phyloP scores from a whole-genome alignment of 495 filamentous ascomycete genomes.

The Penicillium steckii region DNA sequence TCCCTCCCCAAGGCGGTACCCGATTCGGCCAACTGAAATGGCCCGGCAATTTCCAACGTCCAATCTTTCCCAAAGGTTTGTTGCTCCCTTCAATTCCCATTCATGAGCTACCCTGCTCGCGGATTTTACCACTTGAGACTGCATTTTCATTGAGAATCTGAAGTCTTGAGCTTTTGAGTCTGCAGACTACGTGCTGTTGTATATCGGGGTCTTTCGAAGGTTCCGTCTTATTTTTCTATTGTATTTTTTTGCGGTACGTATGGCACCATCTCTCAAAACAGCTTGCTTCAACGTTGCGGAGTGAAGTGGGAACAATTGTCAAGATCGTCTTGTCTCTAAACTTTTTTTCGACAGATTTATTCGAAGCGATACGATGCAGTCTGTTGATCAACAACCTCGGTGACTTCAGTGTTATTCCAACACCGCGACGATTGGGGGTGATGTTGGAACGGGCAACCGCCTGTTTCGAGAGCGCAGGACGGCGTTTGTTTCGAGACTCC shows the following conservation, averaged over 20 bases:
- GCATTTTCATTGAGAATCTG: background rate
- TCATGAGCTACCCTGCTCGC: background rate
- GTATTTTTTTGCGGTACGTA: conserved; percentile 19
- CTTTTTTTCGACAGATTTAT: background rate
- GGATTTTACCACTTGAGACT: background rate
- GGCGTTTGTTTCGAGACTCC: conserved; percentile 60
- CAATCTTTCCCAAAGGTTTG: background rate
- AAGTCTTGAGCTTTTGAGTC: conserved; percentile 1
- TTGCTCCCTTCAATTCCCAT: background rate
- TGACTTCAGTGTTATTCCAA: conserved; percentile 33
- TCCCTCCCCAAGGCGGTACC: conserved; percentile 26
- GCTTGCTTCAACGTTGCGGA: conserved; percentile 11
- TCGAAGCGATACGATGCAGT: conserved; percentile 30
- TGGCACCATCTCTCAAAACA: conserved; percentile 14
- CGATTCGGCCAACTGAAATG: conserved; percentile 40
- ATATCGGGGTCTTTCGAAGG: too few species aligned
- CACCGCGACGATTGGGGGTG: conserved; percentile 50
- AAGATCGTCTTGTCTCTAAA: conserved; percentile 13
- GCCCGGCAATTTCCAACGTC: conserved; percentile 31
- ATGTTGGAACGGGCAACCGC: conserved; percentile 85
- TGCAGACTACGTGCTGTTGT: too few species aligned
- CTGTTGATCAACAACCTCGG: conserved; percentile 16
- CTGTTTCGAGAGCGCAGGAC: conserved; percentile 75
- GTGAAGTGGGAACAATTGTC: background rate
- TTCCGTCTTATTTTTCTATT: conserved; percentile 2